These are phyloP conservation scores for Wickerhamomyces sp. DNA, from an alignment of 1,139 yeast species.

Conservation along the genomic window DNA sequence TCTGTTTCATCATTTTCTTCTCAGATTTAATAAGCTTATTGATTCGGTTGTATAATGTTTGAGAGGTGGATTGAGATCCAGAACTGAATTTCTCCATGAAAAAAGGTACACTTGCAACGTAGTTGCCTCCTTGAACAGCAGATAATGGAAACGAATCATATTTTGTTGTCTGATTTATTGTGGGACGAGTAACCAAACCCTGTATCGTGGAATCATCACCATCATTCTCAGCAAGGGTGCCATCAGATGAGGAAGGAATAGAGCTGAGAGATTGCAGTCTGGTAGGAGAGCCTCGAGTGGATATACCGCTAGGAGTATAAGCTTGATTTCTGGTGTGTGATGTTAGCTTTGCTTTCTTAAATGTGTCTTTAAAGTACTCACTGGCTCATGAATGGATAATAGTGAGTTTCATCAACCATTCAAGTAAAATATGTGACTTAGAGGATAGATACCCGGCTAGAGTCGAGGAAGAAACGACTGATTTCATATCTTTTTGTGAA, in stretches of 20 bases:
- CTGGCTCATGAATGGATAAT: too few relatives aligned
- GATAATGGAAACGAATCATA: constrained; percentile 9
- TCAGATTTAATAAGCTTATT: constrained; percentile 33
- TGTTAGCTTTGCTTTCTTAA: not conserved
- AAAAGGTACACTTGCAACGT: constrained; percentile 10
- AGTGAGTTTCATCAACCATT: too few relatives aligned
- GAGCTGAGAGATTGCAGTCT: constrained; percentile 1
- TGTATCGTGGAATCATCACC: constrained; percentile 10
- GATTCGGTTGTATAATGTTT: constrained; percentile 24
- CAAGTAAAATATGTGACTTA: too few relatives aligned
- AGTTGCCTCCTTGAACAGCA: constrained; percentile 4
- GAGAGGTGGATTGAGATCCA: constrained; percentile 17
- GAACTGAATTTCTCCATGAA: constrained; percentile 18
- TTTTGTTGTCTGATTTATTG: constrained; percentile 5
- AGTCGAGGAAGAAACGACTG: too few relatives aligned
- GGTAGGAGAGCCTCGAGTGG: constrained; percentile 6
- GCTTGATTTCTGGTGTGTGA: constrained; percentile 5
- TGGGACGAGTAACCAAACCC: constrained; percentile 14
- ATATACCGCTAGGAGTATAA: constrained; percentile 10
- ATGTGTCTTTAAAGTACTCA: too few relatives aligned
- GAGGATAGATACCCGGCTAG: too few relatives aligned
- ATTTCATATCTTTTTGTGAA: too few relatives aligned
- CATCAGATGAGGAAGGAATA: constrained; percentile 6
- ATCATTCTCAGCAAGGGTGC: constrained; percentile 8
- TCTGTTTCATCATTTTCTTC: constrained; percentile 30